phyloP scores from a whole-genome alignment of 2,329 filamentous ascomycete species.

The Ophidiomyces ophidiicola region DNA sequence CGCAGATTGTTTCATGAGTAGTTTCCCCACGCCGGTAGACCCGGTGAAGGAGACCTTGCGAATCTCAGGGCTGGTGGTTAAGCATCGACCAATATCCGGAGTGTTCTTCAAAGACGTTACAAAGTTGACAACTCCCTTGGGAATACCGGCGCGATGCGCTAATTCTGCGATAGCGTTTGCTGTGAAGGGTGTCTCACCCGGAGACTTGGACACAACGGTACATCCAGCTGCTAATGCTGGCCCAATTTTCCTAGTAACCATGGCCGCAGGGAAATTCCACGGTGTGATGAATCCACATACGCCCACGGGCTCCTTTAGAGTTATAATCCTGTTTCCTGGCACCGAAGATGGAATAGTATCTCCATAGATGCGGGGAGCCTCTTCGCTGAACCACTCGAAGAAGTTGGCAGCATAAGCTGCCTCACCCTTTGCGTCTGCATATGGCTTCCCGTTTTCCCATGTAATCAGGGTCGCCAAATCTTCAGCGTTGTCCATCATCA shows the following conservation, averaged over 20 bases:
- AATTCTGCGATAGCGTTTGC: constrained; percentile 79
- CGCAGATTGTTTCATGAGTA: constrained; percentile 85
- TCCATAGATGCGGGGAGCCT: constrained; percentile 47
- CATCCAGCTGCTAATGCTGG: constrained; percentile 78
- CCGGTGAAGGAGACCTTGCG: constrained; percentile 94
- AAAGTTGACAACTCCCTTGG: constrained; percentile 81
- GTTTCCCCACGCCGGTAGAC: constrained; percentile 49
- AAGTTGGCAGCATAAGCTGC: constrained; percentile 48
- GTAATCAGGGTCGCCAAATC: constrained; percentile 55
- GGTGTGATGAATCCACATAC: constrained; percentile 57
- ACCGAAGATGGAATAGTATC: constrained; percentile 50
- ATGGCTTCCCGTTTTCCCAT: constrained; percentile 58
- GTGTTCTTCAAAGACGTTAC: constrained; percentile 73
- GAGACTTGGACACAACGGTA: constrained; percentile 84
- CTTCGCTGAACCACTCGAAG: constrained; percentile 53
- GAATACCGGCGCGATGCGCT: constrained; percentile 73
- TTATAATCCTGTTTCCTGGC: constrained; percentile 50
- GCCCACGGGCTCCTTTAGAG: constrained; percentile 54
- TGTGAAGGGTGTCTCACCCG: constrained; percentile 84
- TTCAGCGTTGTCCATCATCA: constrained; percentile 54
- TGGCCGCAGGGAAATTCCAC: constrained; percentile 50
- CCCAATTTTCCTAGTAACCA: constrained; percentile 41
- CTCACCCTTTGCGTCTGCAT: constrained; percentile 49
- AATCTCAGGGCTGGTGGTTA: constrained; percentile 65
- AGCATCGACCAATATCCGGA: constrained; percentile 58